Evolutionary conservation across 1,139 yeast species (phyloP), one percentile per base, ranked within the genome.

Genomic region (Saccharomyces hybrid): DNA sequence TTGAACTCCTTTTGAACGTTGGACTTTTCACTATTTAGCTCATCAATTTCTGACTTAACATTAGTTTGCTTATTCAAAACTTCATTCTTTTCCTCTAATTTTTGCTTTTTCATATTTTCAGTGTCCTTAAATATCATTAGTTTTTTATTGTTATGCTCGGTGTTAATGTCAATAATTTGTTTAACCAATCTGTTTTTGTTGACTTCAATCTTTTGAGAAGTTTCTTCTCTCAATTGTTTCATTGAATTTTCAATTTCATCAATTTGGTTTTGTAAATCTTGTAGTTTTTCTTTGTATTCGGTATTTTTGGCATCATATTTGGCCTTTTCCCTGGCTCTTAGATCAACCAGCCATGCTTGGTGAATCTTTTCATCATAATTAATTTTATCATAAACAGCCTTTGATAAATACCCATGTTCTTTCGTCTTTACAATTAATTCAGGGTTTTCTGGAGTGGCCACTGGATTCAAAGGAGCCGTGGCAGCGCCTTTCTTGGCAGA

Each of bases 361-460:
- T 67, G 69, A 3, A 55, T 52, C 3, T 57, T 49, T 34, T 60
- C 59, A 8, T 67, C 65, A 49, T 62, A 64, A n/a, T 58, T 51
- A 8, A 66, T 54, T 50, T 60, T 60, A 53, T 68, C 71, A 54
- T 64, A 64, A 7, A 68, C 60, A 1, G 66, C 64, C 55, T 66
- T 66, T 13, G 70, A 65, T 23, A 68, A 49, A 52, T 62, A 56
- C 8, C 68, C 68, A 46, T 61, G 29, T 13, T 61, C 57, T 16
- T 58, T 59, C 3, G 68, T 60, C 41, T 60, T 62, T 11, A 67
- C 66, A 9, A 68, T 57, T 27, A 53, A 38, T 53, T 68, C 72
- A 6, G 66, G 69, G 41, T 66, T 63, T 23, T 66, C 65, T 3
- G 69, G 68, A 9, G 68, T 61, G 1, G 71, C 71, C 14, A 60